These are phyloP conservation scores for Saccharomyces uvarum DNA, from an alignment of 1,139 yeast genomes.

Conservation along the genomic window DNA sequence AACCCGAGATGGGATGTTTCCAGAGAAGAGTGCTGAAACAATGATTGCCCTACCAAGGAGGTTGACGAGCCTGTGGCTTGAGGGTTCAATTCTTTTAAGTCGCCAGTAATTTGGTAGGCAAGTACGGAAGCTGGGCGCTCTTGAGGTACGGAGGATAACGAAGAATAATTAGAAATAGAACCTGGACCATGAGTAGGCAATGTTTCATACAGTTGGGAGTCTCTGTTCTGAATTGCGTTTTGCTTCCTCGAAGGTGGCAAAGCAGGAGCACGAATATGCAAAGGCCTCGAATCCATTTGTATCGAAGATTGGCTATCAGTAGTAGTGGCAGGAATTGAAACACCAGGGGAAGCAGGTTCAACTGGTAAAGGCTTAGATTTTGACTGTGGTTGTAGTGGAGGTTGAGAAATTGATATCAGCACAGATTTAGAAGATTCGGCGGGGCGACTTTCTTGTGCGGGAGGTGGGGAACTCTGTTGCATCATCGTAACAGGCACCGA, in stretches of 20 bases:
- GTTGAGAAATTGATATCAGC: constrained; percentile 16
- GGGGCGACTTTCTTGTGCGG: not conserved
- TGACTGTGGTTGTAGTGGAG: constrained; percentile 20
- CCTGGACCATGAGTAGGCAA: not conserved
- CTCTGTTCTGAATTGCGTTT: constrained; percentile 25
- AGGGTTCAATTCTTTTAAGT: constrained; percentile 30
- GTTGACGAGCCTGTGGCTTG: constrained; percentile 35
- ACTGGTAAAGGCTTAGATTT: constrained; percentile 9
- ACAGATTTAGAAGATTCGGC: not conserved
- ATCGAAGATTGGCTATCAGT: not conserved
- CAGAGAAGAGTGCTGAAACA: constrained; percentile 44
- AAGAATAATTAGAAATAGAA: not conserved
- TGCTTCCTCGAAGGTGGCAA: constrained; percentile 53
- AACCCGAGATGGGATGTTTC: constrained; percentile 50
- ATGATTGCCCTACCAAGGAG: constrained; percentile 22
- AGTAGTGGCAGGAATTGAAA: constrained; percentile 1
- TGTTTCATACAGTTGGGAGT: not conserved
- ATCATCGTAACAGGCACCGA: not conserved
- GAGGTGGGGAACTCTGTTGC: not conserved
- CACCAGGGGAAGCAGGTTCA: constrained; percentile 6
- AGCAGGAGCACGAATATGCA: constrained; percentile 23
- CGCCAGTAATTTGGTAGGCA: constrained; percentile 25
- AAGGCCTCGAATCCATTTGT: constrained; percentile 8
- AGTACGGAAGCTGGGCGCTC: constrained; percentile 6
- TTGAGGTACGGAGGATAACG: not conserved